Conservation (phyloP, 2,329 filamentous ascomycete genomes). For the Fusarium praegraminearum region DNA sequence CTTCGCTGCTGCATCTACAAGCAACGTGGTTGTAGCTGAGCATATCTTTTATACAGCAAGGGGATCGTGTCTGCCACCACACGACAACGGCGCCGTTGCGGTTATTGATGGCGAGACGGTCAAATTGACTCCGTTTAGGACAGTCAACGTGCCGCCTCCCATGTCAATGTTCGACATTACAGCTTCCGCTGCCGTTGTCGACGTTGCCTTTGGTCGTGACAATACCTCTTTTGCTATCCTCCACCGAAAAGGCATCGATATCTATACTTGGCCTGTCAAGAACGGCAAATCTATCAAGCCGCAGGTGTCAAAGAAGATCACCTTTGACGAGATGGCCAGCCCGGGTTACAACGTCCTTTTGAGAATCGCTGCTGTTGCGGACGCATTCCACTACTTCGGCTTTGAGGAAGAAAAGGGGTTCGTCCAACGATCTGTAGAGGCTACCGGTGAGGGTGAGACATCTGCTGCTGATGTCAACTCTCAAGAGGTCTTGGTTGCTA, state of each 20-base stretch:
- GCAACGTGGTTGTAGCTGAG: conserved; percentile 69
- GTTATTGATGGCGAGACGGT: conserved; percentile 85
- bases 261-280: conserved; percentile 77
- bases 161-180: conserved; percentile 85
- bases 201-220: conserved; percentile 78
- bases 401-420: conserved; percentile 47
- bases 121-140: conserved; percentile 86
- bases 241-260: conserved; percentile 72
- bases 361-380: conserved; percentile 37
- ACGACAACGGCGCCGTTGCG: conserved; percentile 82
- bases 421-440: conserved; percentile 42
- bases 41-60: conserved; percentile 75
- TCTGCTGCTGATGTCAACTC: conserved; percentile 35
- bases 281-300: conserved; percentile 63
- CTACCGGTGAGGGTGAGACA: conserved; percentile 28
- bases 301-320: conserved; percentile 54
- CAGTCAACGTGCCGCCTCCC: conserved; percentile 89
- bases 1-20: conserved; percentile 67
- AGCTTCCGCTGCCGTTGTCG: conserved; percentile 72
- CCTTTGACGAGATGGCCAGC: conserved; percentile 53
- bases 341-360: conserved; percentile 34
- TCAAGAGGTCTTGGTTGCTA: conserved; percentile 46
- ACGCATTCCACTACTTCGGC: conserved; percentile 50
- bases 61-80: conserved; percentile 75
- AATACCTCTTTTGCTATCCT: conserved; percentile 78